phyloP scores from a whole-genome alignment of 805 yeast genomes.

The Saccharomycopsis sp. region DNA sequence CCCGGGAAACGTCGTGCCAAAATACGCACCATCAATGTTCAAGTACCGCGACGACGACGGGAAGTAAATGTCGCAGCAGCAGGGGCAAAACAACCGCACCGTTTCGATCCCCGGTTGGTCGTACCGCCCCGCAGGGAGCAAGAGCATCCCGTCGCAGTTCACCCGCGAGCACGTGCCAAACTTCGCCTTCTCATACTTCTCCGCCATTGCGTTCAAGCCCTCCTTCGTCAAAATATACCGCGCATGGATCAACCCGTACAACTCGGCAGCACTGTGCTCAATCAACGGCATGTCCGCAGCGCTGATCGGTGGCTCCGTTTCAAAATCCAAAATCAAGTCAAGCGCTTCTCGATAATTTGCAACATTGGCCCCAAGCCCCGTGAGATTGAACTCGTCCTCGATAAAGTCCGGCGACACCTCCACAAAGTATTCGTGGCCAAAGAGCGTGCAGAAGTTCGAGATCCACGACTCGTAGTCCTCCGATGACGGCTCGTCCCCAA shows the following conservation, averaged over 20 bases:
- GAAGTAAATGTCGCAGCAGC: slow-evolving; percentile 83
- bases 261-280: slow-evolving; percentile 83
- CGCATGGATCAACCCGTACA: slow-evolving; percentile 92
- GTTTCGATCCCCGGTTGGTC: slow-evolving; percentile 90
- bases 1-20: slow-evolving; percentile 94
- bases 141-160: slow-evolving; percentile 80
- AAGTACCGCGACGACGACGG: slow-evolving; percentile 82
- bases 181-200: slow-evolving; percentile 78
- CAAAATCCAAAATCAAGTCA: slow-evolving; percentile 83
- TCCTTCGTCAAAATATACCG: slow-evolving; percentile 81
- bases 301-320: slow-evolving; percentile 44
- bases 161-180: slow-evolving; percentile 92
- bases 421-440: slow-evolving; percentile 77
- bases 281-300: slow-evolving; percentile 65
- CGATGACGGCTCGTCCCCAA: slow-evolving; percentile 25
- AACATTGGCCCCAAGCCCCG: slow-evolving; percentile 77
- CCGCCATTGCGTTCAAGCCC: slow-evolving; percentile 88
- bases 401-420: slow-evolving; percentile 88
- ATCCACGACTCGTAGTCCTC: slow-evolving; percentile 49
- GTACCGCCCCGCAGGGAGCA: slow-evolving; percentile 84
- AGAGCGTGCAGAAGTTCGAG: slow-evolving; percentile 42
- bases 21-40: slow-evolving; percentile 92
- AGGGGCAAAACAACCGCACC: slow-evolving; percentile 87
- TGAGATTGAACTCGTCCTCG: slow-evolving; percentile 92
- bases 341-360: slow-evolving; percentile 89